Base-by-base conservation (phyloP, 2,329 filamentous ascomycete genomes). In the Myriosclerotinia duriaeana region DNA sequence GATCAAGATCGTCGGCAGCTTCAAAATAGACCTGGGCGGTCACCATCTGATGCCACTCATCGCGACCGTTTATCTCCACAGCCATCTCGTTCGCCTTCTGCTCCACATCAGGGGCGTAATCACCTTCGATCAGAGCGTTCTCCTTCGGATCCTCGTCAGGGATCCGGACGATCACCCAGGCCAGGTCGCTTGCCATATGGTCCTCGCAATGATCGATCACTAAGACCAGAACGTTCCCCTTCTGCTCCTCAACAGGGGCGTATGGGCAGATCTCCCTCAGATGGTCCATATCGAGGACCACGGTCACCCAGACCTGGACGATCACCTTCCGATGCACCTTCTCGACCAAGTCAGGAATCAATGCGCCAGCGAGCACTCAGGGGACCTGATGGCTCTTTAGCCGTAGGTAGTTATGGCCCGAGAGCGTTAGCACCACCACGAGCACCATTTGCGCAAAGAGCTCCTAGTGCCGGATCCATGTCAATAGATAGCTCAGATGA, bases 401-500 rank as follows among this genome's bases (percentile, higher is more conserved):
- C 68, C 36, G 52, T 55, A 15, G 66, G 58, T 30, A 70, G 78
- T 11, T 78, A 78, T 63, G 77, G 80, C 48, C 75, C 77, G 12
- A 76, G 78, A 55, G 79, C 77, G 26, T 73, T 83, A 64, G 80
- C 79, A 14, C 81, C 80, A 17, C 80, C 81, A 4, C 77, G 75
- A 48, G 81, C 80, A 58, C 80, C 80, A 5, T 77, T 79, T 64
- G 73, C 77, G 30, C 78, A 78, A 55, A 75, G 78, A 70, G 79
- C 85, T 11, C 84, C 85, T 0, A 89, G 88, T 71, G 84, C 85
- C 65, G 82, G 85, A 74, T 87, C 85, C n/a, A 82, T 85, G 6
- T 86, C 89, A 17, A 78, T 84, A 11, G 84, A 90, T 66, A 87
- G 86, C 38, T 88, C 86, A 1, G 91, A 93, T 61, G 90, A 92